phyloP scores from a whole-genome alignment of 2,329 filamentous ascomycete species.

The Nemania sp. region DNA sequence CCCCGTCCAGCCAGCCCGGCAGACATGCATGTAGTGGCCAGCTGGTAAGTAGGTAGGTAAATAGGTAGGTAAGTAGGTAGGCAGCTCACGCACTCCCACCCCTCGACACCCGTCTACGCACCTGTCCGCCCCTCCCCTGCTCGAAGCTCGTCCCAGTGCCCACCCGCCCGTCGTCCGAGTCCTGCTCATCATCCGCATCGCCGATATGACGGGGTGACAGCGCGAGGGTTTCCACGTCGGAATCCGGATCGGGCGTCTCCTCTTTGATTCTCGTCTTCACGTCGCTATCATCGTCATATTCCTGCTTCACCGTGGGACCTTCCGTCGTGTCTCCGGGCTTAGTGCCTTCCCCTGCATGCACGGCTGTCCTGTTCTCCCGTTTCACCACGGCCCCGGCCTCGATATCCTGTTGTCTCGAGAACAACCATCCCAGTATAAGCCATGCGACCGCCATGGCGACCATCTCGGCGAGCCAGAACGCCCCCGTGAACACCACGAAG shows the following conservation, averaged over 20 bases:
- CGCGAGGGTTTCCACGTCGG: constrained; percentile 31
- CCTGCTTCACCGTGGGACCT: constrained; percentile 27
- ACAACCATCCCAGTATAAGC: constrained; percentile 61
- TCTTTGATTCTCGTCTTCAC: constrained; percentile 43
- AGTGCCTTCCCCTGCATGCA: too few relatives aligned
- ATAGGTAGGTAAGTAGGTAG: too few relatives aligned
- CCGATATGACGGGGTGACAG: constrained; percentile 31
- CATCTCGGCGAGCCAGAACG: constrained; percentile 84
- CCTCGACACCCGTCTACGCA: constrained; percentile 43
- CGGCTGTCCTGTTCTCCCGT: not conserved
- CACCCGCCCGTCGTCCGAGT: constrained; percentile 42
- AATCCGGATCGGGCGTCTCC: constrained; percentile 38
- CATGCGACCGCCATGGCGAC: constrained; percentile 74
- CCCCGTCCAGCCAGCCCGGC: not conserved
- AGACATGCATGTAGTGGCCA: not conserved
- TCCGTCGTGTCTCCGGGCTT: too few relatives aligned
- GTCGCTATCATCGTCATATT: constrained; percentile 39
- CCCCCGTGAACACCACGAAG: constrained; percentile 73
- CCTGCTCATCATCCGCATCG: constrained; percentile 49
- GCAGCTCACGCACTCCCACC: constrained; percentile 36
- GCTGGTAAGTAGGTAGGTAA: too few relatives aligned
- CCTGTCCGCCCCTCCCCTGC: constrained; percentile 35
- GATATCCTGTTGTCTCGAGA: constrained; percentile 45
- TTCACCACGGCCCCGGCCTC: not conserved
- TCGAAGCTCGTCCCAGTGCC: constrained; percentile 41